A percentile compares a stretch with the other conserved stretches of the same genome.
Evolutionary conservation across 2,329 filamentous ascomycete species (phyloP).

Genomic region (Ophidiomyces ophidiicola): DNA sequence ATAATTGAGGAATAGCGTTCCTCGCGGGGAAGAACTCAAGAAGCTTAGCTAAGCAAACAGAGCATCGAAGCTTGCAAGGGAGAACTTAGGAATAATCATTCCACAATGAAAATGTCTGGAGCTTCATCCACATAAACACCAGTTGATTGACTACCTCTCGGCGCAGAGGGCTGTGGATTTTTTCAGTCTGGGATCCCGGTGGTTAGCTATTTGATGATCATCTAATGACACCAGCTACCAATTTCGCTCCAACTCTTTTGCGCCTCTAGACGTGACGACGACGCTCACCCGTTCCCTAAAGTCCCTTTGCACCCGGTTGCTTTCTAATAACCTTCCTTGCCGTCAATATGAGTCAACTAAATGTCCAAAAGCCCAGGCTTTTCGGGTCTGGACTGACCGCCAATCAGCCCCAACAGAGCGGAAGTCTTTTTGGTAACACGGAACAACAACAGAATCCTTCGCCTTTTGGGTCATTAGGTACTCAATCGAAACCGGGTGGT

Average conservation of each 20-base stretch:
- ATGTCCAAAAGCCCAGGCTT: constrained; percentile 11
- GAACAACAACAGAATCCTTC: constrained; percentile 16
- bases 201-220: neutral
- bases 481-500: constrained; percentile 13
- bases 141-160: no score
- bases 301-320: neutral
- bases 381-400: constrained; percentile 12
- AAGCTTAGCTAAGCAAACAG: neutral
- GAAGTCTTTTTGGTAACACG: constrained; percentile 17
- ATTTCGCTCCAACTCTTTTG: neutral
- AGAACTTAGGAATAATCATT: no score
- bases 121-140: no score
- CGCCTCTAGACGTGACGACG: neutral
- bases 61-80: neutral
- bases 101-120: no score
- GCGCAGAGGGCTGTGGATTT: neutral
- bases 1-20: neutral
- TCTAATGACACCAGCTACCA: neutral
- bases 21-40: neutral
- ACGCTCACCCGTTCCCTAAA: neutral
- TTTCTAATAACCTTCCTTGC: neutral
- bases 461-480: constrained; percentile 8
- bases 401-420: constrained; percentile 14
- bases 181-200: neutral
- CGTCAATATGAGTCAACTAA: constrained; percentile 16